Conservation (phyloP, 768 basidiomycete species). For the Phanerodontia chrysosporium region DNA sequence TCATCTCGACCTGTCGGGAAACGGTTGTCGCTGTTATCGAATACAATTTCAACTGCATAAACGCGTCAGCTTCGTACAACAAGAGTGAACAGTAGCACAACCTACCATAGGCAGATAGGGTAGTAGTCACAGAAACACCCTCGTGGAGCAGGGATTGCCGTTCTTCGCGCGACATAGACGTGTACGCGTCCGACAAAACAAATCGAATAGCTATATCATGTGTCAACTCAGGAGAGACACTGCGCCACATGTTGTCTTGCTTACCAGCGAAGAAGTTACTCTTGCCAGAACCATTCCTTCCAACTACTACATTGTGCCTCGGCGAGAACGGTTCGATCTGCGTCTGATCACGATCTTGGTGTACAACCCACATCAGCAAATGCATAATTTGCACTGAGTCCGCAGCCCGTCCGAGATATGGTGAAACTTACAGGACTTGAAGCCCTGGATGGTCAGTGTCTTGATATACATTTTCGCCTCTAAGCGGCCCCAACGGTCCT, state of each 20-base stretch:
- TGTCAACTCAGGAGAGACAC: too few relatives aligned
- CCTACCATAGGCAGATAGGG: conserved; percentile 86
- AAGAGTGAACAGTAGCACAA: background rate
- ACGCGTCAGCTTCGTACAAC: background rate
- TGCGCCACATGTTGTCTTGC: conserved; percentile 19
- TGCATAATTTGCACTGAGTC: too few relatives aligned
- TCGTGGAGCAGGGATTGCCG: conserved; percentile 92
- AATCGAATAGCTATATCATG: conserved; percentile 79
- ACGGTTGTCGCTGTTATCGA: conserved; percentile 91
- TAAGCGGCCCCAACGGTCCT: background rate
- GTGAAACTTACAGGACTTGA: conserved; percentile 85
- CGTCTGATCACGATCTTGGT: conserved; percentile 76
- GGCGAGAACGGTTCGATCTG: conserved; percentile 94
- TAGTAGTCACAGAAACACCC: conserved; percentile 82
- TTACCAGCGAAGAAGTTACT: conserved; percentile 96
- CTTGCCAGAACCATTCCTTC: conserved; percentile 96
- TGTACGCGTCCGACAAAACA: conserved; percentile 95
- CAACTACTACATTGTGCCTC: conserved; percentile 93
- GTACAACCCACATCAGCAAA: background rate
- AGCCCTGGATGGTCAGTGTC: conserved; percentile 87
- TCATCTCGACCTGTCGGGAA: conserved; percentile 91
- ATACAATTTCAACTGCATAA: conserved; percentile 78
- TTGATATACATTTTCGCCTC: conserved; percentile 68
- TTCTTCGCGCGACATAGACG: conserved; percentile 91
- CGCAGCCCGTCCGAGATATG: background rate